Conservation (phyloP, 2,329 filamentous ascomycete species). For the Paecilomyces variotii region DNA sequence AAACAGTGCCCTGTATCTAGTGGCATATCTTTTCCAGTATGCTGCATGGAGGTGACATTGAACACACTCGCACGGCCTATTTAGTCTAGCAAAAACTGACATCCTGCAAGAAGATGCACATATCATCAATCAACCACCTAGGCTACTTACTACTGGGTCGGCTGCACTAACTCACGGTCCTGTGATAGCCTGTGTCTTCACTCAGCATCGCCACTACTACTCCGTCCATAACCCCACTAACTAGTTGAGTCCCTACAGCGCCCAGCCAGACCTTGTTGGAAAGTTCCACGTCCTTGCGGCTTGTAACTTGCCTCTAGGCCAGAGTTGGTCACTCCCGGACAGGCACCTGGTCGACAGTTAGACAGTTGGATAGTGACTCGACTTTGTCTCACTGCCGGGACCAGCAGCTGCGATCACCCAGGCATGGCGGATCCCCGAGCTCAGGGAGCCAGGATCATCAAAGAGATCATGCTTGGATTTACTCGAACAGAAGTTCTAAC, state of each 20-base stretch:
- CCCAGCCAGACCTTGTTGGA: background rate
- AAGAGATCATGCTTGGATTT: background rate
- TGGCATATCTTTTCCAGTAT: background rate
- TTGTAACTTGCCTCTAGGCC: background rate
- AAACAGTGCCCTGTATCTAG: background rate
- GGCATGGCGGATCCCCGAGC: background rate
- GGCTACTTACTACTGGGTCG: background rate
- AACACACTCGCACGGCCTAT: background rate
- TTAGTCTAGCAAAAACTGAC: background rate
- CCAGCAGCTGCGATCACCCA: background rate
- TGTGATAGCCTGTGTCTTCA: background rate
- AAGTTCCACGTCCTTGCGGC: background rate
- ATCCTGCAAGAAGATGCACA: background rate
- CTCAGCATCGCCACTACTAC: background rate
- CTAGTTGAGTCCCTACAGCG: background rate
- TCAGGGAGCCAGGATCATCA: background rate
- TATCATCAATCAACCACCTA: background rate
- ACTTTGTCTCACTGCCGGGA: background rate
- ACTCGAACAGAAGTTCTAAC: background rate
- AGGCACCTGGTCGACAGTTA: background rate
- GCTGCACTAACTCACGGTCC: background rate
- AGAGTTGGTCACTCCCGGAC: background rate
- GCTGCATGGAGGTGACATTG: background rate
- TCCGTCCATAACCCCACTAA: background rate
- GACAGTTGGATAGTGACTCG: background rate